phyloP scores from a whole-genome alignment of 371 early-diverging fungal species.

The Funneliformis caledonium region DNA sequence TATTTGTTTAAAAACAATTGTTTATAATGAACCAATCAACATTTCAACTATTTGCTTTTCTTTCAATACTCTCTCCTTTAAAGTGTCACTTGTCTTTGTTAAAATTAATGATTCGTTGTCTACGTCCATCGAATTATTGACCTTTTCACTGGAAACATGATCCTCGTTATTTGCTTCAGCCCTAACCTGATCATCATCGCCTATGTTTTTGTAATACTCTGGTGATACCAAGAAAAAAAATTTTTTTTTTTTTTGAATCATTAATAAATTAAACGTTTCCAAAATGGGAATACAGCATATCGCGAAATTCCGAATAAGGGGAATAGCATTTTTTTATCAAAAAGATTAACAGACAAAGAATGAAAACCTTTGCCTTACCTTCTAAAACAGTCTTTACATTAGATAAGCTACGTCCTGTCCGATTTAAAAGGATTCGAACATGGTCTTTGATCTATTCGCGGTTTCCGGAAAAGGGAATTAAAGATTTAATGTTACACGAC shows the following conservation, averaged over 20 bases:
- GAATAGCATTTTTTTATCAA: neutral
- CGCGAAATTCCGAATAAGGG: neutral
- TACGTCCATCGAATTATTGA: neutral
- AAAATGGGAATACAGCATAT: conserved; percentile 21
- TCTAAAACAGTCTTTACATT: conserved; percentile 25
- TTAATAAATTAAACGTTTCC: neutral
- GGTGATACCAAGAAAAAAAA: neutral
- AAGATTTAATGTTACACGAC: neutral
- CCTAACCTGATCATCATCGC: neutral
- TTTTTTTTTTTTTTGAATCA: neutral
- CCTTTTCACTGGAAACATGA: neutral
- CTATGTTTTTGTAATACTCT: conserved; percentile 32
- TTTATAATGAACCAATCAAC: conserved; percentile 32
- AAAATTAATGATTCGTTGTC: neutral
- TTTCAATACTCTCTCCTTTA: neutral
- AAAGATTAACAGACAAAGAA: conserved; percentile 1
- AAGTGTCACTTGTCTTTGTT: neutral
- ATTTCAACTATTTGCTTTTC: conserved; percentile 18
- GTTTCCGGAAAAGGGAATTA: neutral
- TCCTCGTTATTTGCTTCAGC: neutral
- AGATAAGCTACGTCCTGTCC: conserved; percentile 1
- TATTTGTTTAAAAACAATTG: neutral
- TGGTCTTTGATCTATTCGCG: conserved; percentile 30
- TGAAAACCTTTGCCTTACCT: conserved; percentile 14
- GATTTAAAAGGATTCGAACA: conserved; percentile 23